Percentiles rank a stretch among this genome's conserved stretches.
Evolutionary conservation across 2,329 filamentous ascomycete genomes (phyloP).

Genomic region (Penicillium sp.): DNA sequence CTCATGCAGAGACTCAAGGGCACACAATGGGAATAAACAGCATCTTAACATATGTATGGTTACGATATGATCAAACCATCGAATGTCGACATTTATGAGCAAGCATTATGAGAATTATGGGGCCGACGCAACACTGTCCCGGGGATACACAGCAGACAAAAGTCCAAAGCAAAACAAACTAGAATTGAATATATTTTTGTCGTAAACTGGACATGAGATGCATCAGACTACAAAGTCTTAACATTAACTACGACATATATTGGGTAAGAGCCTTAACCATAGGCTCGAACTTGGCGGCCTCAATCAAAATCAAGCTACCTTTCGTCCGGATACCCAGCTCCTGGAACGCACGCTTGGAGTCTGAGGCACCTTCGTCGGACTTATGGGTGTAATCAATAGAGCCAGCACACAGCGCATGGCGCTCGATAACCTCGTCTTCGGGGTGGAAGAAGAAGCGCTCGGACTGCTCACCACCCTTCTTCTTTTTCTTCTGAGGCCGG

Average conservation of each 20-base stretch:
- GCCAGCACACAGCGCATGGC: slow-evolving; percentile 67
- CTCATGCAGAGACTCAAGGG: slow-evolving; percentile 81
- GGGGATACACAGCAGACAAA: not conserved
- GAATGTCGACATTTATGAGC: slow-evolving; percentile 7
- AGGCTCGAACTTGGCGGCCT: slow-evolving; percentile 69
- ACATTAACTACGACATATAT: slow-evolving; percentile 54
- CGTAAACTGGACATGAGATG: slow-evolving; percentile 22
- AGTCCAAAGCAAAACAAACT: slow-evolving; percentile 4
- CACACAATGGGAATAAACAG: slow-evolving; percentile 47
- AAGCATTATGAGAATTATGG: slow-evolving; percentile 13
- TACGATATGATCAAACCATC: slow-evolving; percentile 16
- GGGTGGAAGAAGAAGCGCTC: slow-evolving; percentile 89
- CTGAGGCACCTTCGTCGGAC: slow-evolving; percentile 71
- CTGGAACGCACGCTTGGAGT: slow-evolving; percentile 92
- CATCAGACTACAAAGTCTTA: slow-evolving; percentile 10
- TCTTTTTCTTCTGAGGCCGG: slow-evolving; percentile 66
- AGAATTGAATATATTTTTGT: slow-evolving; percentile 14
- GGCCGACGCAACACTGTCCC: not conserved
- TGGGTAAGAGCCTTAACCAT: slow-evolving; percentile 74
- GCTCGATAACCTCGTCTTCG: slow-evolving; percentile 86
- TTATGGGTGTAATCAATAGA: slow-evolving; percentile 77
- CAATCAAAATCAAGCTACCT: slow-evolving; percentile 83
- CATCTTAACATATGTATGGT: slow-evolving; percentile 16
- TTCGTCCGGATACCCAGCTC: slow-evolving; percentile 83
- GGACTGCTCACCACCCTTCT: slow-evolving; percentile 46